Evolutionary conservation across 345 rosid species (phyloP), one percentile per base, ranked within the genome.

Genomic region (Murraya koenigii): DNA sequence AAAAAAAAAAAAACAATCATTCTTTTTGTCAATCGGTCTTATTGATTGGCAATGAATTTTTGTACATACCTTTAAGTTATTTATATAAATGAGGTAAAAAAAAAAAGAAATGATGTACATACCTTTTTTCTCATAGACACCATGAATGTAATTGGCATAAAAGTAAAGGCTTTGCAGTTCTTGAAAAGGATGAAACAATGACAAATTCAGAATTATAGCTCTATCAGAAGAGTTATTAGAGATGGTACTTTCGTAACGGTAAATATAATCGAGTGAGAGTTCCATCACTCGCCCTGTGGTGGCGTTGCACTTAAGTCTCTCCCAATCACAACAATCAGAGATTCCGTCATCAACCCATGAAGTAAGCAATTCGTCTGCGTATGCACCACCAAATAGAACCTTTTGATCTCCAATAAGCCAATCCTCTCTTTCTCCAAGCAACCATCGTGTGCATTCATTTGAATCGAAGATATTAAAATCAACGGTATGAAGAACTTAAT

Each of bases 381-480:
- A n/a, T 22, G 22, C 35, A 8, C 23, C 9, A 25, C 15, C 71
- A 52, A 2, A 77, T n/a, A 28, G 36, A 77, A 60, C 1, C 61
- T 74, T 59, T 77, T 81, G 74, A 79, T 68, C 36, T 81, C 79
- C 28, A 79, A 26, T 10, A 84, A 71, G 6, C 70, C 81, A 8
- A 0, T 55, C 17, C 66, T 84, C 63, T 84, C 81, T 28, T 66
- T 69, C 11, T 81, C 74, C 67, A n/a, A 66, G 30, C 71, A 66
- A 32, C 41, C 14, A 7, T 64, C 5, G 52, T 0, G 38, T 38
- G 28, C 70, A 36, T 38, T 17, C 6, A 38, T 8, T 3, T 66
- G 52, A 61, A 44, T 39, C 68, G 60, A 69, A 44, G 60, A 14
- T 13, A 60, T n/a, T 6, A 69, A 10, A 41, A 41, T 3, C 14